Evolutionary conservation across 495 filamentous ascomycete genomes (phyloP), one percentile per base, ranked within the genome.

Genomic region (Clohesyomyces aquaticus): DNA sequence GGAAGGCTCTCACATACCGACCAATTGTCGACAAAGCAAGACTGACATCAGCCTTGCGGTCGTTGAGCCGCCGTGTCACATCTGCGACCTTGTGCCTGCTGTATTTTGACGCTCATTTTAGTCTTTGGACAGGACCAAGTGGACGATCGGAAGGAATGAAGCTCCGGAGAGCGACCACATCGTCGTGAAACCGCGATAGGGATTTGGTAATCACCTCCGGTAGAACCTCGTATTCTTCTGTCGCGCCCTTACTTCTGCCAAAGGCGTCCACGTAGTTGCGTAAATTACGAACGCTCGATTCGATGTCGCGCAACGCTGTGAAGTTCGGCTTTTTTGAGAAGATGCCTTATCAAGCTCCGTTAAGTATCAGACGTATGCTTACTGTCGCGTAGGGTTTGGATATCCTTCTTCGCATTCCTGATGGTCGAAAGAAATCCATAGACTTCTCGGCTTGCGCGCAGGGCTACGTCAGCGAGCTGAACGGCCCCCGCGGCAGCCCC

Each of bases 221-320:
- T 3, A 62, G 48, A 12, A 47, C 28, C 41, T 54, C 48, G n/a
- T 26, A 61, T 26, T 54, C 29, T 10, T 53, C 59, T n/a, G 19
- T 61, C 3, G 59, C 49, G 18, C 19, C 28, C 25, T 10, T 43
- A 21, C 49, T 46, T n/a, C 22, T 55, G 28, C 32, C 47, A 25
- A 55, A 62, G 21, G 22, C 38, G 28, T n/a, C 26, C 12, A 62
- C 38, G 18, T 62, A 62, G 59, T 62, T 45, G 9, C 59, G 59
- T 4, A 62, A 38, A 23, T 11, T 62, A 12, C 48, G 59, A 10
- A 54, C 21, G 29, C 46, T 55, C 21, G 48, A 42, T 21, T 62
- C 49, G 9, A 46, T 38, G 27, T 54, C 59, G 4, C 29, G 48
- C 10, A 62, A 41, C 16, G 59, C 59, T 62, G 28, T 51, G 9